phyloP scores from a whole-genome alignment of 768 basidiomycete species.

The Lactarius sanguifluus region DNA sequence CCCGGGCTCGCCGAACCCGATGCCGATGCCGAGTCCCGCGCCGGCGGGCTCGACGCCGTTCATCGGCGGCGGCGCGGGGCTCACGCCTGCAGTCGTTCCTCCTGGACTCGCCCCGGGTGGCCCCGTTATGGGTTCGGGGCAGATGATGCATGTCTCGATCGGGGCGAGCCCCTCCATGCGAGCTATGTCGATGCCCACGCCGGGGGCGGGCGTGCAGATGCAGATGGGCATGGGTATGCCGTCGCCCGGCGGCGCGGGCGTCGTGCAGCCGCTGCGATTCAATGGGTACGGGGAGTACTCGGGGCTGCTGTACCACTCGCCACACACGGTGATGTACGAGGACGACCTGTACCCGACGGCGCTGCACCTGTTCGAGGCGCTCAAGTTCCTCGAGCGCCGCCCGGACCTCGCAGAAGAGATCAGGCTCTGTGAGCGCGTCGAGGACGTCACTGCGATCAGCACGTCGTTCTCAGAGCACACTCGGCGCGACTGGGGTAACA shows the following conservation, averaged over 20 bases:
- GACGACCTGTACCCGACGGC: constrained; percentile 64
- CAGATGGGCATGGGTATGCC: constrained; percentile 10
- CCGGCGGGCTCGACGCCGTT: constrained; percentile 24
- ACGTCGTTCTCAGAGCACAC: constrained; percentile 37
- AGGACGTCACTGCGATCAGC: constrained; percentile 42
- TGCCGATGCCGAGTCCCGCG: constrained; percentile 18
- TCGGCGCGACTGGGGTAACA: constrained; percentile 55
- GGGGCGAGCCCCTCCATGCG: neutral
- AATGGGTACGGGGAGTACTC: constrained; percentile 36
- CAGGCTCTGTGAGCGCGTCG: constrained; percentile 42
- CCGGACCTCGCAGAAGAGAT: constrained; percentile 58
- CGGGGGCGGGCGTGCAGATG: neutral
- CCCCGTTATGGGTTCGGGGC: neutral
- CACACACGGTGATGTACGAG: constrained; percentile 56
- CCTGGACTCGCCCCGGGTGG: neutral
- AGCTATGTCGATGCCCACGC: constrained; percentile 15
- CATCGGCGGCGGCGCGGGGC: neutral
- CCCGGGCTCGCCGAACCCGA: neutral
- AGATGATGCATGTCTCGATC: neutral
- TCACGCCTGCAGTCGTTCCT: neutral
- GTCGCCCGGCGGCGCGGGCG: constrained; percentile 24
- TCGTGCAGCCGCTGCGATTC: constrained; percentile 36
- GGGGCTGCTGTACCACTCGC: constrained; percentile 66
- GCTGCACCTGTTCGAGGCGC: constrained; percentile 72
- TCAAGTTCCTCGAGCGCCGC: constrained; percentile 57